Percentiles rank a stretch among this genome's conserved stretches.
phyloP scores from a whole-genome alignment of 192 early-diverging fungal genomes.

The Bifiguratus adelaidae region DNA sequence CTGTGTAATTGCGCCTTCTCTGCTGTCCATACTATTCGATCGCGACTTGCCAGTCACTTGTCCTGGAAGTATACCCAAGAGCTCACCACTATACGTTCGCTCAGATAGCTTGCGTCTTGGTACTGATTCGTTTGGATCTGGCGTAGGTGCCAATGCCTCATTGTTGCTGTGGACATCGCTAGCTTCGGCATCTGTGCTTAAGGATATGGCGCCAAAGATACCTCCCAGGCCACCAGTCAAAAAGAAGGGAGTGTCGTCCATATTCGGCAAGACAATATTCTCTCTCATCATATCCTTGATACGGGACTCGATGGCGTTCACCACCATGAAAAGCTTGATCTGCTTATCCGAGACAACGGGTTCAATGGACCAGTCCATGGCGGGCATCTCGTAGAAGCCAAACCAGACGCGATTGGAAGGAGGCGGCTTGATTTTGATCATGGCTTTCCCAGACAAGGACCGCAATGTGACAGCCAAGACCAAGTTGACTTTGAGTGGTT shows the following conservation, averaged over 20 bases:
- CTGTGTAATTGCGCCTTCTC: neutral
- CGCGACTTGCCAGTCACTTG: neutral
- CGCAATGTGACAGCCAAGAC: conserved; percentile 67
- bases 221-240: conserved; percentile 40
- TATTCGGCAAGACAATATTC: conserved; percentile 74
- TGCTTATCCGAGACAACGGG: conserved; percentile 80
- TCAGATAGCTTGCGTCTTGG: neutral
- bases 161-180: conserved; percentile 6
- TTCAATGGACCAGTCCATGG: conserved; percentile 59
- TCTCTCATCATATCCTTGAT: conserved; percentile 72
- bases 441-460: conserved; percentile 59
- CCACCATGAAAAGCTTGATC: conserved; percentile 66
- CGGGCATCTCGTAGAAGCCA: conserved; percentile 72
- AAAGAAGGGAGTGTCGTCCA: conserved; percentile 82
- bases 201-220: conserved; percentile 30
- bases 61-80: neutral
- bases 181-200: neutral
- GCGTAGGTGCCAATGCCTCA: neutral
- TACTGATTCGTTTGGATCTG: neutral
- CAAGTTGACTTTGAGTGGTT: conserved; percentile 62
- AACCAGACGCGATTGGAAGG: conserved; percentile 81
- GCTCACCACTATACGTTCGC: neutral
- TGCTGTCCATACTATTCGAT: neutral
- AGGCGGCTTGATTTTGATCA: conserved; percentile 67
- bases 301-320: conserved; percentile 75